Evolutionary conservation across 2,329 filamentous ascomycete genomes (phyloP), one percentile per base, ranked within the genome.

Genomic region (Claviceps maximensis): DNA sequence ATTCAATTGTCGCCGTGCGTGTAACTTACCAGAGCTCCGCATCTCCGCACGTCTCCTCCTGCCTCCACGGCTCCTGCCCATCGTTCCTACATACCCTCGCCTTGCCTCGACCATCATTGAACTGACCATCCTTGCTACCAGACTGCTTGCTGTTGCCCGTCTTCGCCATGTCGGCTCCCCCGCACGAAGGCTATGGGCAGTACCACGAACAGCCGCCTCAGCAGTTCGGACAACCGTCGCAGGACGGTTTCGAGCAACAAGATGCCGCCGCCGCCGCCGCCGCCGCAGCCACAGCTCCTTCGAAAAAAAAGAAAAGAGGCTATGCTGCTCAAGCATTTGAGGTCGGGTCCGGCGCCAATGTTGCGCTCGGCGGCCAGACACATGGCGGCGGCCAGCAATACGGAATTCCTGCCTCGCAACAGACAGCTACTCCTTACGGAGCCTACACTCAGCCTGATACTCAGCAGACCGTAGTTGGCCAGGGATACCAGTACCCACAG

Each of bases 241-340:
- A 71, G 12, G 62, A 69, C 10, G 67, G 66, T 4, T 63, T 61
- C 41, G 58, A 63, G 12, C 59, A 53, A 41, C 59, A 57, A 33
- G 60, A 63, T 29, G 56, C 60, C 21, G 64, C 58, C 45, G 63
- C 69, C 31, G 74, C 75, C 44, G 63, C 58, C 44, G 62, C 69
- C 31, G 29, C 31, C 31, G 74, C 75, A 42, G 63, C 69, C 38
- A n/a, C n/a, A n/a, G 74, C 75, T 45, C 73, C 74, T 47, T 76
- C 73, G 57, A 83, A 79, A 69, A 89, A 89, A 75, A 96, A 95
- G 81, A 95, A 95, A 79, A 81, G 89, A 75, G 85, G 87, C 54
- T 97, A 97, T 74, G 93, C 93, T 52, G 88, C 88, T 54, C 87
- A 94, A 69, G 91, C 91, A 47, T 98, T 95, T 69, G 91, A 95